Percentiles rank a stretch among this genome's conserved stretches.
Conservation (phyloP, 1,284 basidiomycete genomes). For the Ustilago shanxiensis region DNA sequence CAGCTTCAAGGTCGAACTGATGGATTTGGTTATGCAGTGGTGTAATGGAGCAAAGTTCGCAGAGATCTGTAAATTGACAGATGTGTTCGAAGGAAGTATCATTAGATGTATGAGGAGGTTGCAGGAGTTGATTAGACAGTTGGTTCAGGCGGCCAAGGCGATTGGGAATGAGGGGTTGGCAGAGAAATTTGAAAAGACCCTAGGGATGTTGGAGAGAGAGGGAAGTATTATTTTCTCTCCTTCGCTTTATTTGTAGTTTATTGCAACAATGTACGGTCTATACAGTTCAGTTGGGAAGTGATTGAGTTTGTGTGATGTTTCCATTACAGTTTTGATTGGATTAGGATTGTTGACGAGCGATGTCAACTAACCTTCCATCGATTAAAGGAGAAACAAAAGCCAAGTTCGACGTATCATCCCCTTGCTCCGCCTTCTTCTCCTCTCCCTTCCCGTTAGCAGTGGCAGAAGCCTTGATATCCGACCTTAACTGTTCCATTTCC, state of each 20-base stretch:
- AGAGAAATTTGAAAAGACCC: constrained; percentile 62
- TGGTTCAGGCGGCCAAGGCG: constrained; percentile 92
- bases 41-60: constrained; percentile 96
- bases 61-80: constrained; percentile 96
- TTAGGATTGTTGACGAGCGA: constrained; percentile 30
- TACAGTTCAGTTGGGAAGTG: too few relatives aligned
- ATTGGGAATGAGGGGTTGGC: constrained; percentile 94
- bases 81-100: constrained; percentile 91
- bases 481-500: constrained; percentile 30
- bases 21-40: constrained; percentile 97
- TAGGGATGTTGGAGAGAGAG: constrained; percentile 64
- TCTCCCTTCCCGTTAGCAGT: neutral
- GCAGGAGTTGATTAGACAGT: constrained; percentile 93
- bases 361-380: constrained; percentile 59
- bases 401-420: constrained; percentile 44
- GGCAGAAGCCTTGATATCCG: constrained; percentile 25
- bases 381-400: constrained; percentile 58
- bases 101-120: constrained; percentile 88
- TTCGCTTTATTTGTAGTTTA: constrained; percentile 43
- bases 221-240: constrained; percentile 68
- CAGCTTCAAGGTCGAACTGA: constrained; percentile 97
- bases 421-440: neutral
- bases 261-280: too few relatives aligned
- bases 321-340: neutral
- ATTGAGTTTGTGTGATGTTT: constrained; percentile 5